Evolutionary conservation across 1,284 basidiomycete species (phyloP).

Genomic region (Tetrapyrgos nigripes): DNA sequence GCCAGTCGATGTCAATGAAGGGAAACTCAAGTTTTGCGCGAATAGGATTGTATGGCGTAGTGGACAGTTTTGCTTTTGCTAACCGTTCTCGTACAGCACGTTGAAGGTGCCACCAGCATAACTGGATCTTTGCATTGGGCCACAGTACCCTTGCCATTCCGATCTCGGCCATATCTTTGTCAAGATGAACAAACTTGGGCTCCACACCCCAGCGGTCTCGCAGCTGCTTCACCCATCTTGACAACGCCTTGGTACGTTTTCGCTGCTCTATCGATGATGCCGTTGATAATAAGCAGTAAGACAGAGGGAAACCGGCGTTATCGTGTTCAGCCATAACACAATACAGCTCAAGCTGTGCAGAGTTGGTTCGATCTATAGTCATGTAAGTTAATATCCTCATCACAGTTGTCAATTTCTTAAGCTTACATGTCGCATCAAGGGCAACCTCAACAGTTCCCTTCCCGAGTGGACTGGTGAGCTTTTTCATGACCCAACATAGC

Average conservation of each 20-base stretch:
- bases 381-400: neutral
- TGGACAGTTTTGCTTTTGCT: conserved; percentile 28
- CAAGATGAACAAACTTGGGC: conserved; percentile 29
- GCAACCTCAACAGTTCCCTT: conserved; percentile 33
- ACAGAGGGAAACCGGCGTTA: conserved; percentile 35
- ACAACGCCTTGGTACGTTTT: neutral
- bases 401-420: neutral
- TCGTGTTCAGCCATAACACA: conserved; percentile 36
- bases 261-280: conserved; percentile 22
- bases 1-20: conserved; percentile 31
- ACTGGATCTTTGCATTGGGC: conserved; percentile 27
- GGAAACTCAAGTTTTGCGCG: conserved; percentile 25
- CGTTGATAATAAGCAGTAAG: conserved; percentile 38
- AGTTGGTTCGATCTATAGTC: conserved; percentile 35
- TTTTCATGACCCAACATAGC: conserved; percentile 32
- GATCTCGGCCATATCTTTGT: conserved; percentile 41
- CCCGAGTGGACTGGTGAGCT: conserved; percentile 21
- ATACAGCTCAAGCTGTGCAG: conserved; percentile 37
- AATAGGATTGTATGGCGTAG: conserved; percentile 30
- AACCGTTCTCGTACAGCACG: conserved; percentile 27
- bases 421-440: conserved; percentile 38
- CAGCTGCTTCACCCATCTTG: conserved; percentile 22
- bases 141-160: conserved; percentile 23
- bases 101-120: conserved; percentile 35
- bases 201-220: conserved; percentile 26